Evolutionary conservation across 148 eudicot genomes (phyloP), one percentile per base, ranked within the genome.

Genomic region (Pouteria glomerata): DNA sequence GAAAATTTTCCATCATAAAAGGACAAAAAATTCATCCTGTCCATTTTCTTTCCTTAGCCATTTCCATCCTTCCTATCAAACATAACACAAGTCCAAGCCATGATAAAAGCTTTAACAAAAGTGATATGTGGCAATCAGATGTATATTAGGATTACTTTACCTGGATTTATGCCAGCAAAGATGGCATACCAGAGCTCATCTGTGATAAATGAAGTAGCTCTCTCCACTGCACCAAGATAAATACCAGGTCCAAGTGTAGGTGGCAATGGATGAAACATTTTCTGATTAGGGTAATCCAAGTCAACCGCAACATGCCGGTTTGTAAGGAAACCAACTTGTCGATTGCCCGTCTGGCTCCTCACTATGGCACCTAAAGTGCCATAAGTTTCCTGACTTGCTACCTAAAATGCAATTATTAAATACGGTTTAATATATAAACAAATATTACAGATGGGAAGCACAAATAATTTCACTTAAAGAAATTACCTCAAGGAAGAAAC

Each of bases 231-330:
- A 56, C 98, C 98, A 48, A 93, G 86, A 81, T 93, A 93, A 34
- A 93, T 91, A 41, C 98, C 95, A 68, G 98, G 98, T 77, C 98
- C 98, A 82, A 93, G 95, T 68, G 89, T 90, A 34, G 98, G 98
- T 30, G 98, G 98, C 63, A 93, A 77, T n/a, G 98, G 98, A 80
- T 93, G 98, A 76, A 90, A 93, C 98, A 93, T 93, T 78, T 93
- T 93, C 75, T 93, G 98, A 70, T 82, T 93, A 72, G 98, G 98
- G 74, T 90, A 93, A 79, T 93, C 98, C 45, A 93, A 73, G 81
- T 90, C 88, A 76, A 93, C 98, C 21, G 98, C 98, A 61, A 93
- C 98, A 81, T 90, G 98, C 53, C 98, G 85, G 71, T 93, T 93
- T 21, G 98, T 93, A 59, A 93, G 95, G 82, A 93, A 93, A 65